phyloP scores from a whole-genome alignment of 2,329 filamentous ascomycete species.

The Xylaria multiplex region DNA sequence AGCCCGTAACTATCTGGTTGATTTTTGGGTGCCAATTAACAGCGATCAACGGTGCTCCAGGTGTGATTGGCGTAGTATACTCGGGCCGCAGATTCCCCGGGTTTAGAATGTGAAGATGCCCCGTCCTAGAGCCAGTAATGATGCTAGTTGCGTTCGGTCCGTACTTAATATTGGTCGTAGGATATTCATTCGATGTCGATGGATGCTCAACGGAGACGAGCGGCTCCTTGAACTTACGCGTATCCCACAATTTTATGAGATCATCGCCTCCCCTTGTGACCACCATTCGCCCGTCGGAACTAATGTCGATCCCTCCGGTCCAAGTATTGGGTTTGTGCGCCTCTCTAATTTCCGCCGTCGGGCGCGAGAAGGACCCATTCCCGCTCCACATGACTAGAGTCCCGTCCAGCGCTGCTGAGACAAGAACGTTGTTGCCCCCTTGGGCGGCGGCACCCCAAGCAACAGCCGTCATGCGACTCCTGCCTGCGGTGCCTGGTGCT shows the following conservation, averaged over 20 bases:
- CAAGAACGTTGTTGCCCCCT: conserved; percentile 80
- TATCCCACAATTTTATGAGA: conserved; percentile 96
- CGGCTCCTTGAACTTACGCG: conserved; percentile 91
- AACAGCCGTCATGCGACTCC: conserved; percentile 93
- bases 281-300: conserved; percentile 87
- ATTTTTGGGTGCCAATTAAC: conserved; percentile 94
- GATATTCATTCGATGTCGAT: conserved; percentile 85
- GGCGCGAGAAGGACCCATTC: conserved; percentile 84
- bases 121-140: conserved; percentile 86
- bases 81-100: conserved; percentile 89
- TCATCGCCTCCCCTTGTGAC: conserved; percentile 92
- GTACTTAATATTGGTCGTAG: conserved; percentile 88
- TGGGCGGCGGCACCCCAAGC: conserved; percentile 82
- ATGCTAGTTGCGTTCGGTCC: conserved; percentile 85
- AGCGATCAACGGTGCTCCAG: conserved; percentile 81
- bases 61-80: conserved; percentile 87
- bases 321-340: conserved; percentile 86
- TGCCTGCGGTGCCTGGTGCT: conserved; percentile 85
- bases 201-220: conserved; percentile 81
- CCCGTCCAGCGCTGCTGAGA: conserved; percentile 87
- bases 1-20: conserved; percentile 95
- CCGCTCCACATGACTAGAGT: conserved; percentile 92
- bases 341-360: conserved; percentile 82
- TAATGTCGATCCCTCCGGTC: conserved; percentile 93
- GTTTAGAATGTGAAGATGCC: conserved; percentile 91